Evolutionary conservation across 2,329 filamentous ascomycete genomes (phyloP).

Genomic region (Dactylellina sp.): DNA sequence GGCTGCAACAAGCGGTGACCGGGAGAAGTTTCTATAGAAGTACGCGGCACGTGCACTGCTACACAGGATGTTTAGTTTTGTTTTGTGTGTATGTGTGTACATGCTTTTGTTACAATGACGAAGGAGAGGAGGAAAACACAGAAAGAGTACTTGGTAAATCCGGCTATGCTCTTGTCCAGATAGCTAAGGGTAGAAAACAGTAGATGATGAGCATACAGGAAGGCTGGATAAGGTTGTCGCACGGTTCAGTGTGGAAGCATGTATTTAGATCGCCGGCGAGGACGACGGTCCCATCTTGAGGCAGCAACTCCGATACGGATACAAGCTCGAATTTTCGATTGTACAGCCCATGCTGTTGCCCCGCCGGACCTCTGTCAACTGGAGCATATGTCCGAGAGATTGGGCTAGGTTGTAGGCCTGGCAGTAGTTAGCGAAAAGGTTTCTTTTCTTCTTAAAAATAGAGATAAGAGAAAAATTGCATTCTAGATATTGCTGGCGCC

Average conservation of each 20-base stretch:
- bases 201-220: not conserved
- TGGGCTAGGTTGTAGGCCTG: not conserved
- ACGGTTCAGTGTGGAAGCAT: conserved; percentile 11
- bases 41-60: conserved; percentile 26
- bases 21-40: conserved; percentile 43
- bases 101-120: too few relatives aligned
- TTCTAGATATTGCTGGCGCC: not conserved
- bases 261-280: conserved; percentile 35
- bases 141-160: too few relatives aligned
- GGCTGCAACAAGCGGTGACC: conserved; percentile 15
- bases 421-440: not conserved
- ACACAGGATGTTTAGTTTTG: conserved; percentile 3
- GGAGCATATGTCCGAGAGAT: conserved; percentile 19
- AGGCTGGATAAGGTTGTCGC: not conserved
- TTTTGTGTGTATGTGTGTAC: conserved; percentile 2
- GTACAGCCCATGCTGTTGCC: conserved; percentile 4
- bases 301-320: conserved; percentile 35
- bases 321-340: conserved; percentile 1
- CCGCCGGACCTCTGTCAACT: not conserved
- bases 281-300: conserved; percentile 19
- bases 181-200: not conserved
- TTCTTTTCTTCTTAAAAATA: too few relatives aligned
- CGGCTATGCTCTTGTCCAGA: not conserved
- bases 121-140: too few relatives aligned
- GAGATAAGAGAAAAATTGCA: conserved; percentile 1